phyloP scores from a whole-genome alignment of 768 basidiomycete genomes.

The Trichaptum fuscoviolaceum region DNA sequence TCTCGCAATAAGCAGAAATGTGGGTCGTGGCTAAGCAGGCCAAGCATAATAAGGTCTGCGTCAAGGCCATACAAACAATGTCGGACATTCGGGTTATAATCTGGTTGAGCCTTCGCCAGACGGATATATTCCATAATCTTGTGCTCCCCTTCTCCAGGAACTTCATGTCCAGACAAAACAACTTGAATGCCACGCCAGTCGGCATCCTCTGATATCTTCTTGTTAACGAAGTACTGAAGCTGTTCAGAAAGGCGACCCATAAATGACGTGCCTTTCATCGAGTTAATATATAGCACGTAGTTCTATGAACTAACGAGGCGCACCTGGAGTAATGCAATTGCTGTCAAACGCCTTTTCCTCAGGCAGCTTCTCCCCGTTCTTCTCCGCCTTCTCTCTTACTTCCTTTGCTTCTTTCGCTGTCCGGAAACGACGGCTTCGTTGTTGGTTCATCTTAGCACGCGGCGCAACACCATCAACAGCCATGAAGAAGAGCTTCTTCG shows the following conservation, averaged over 20 bases:
- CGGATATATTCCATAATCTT: constrained; percentile 99
- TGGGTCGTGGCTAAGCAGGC: constrained; percentile 93
- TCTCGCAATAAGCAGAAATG: constrained; percentile 97
- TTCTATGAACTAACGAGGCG: constrained; percentile 20
- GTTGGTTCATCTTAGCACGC: constrained; percentile 99
- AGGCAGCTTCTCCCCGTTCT: constrained; percentile 87
- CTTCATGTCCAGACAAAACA: constrained; percentile 94
- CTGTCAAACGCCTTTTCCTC: constrained; percentile 96
- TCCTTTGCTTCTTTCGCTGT: constrained; percentile 92
- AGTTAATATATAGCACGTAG: constrained; percentile 5
- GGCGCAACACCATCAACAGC: constrained; percentile 98
- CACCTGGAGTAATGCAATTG: constrained; percentile 97
- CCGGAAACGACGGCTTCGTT: constrained; percentile 87
- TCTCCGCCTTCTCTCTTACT: constrained; percentile 76
- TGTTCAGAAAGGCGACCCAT: constrained; percentile 92
- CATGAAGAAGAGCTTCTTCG: constrained; percentile 97
- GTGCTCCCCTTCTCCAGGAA: constrained; percentile 99
- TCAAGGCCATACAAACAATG: constrained; percentile 99
- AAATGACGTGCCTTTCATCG: constrained; percentile 74
- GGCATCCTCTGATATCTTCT: constrained; percentile 96
- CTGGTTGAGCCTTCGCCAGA: constrained; percentile 86
- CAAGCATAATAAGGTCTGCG: constrained; percentile 98
- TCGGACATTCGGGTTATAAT: constrained; percentile 93
- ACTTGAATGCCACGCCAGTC: constrained; percentile 92
- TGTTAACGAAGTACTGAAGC: constrained; percentile 93